These are phyloP conservation scores for Calonectria montana DNA, from an alignment of 2,329 filamentous ascomycete genomes.

Conservation along the genomic window DNA sequence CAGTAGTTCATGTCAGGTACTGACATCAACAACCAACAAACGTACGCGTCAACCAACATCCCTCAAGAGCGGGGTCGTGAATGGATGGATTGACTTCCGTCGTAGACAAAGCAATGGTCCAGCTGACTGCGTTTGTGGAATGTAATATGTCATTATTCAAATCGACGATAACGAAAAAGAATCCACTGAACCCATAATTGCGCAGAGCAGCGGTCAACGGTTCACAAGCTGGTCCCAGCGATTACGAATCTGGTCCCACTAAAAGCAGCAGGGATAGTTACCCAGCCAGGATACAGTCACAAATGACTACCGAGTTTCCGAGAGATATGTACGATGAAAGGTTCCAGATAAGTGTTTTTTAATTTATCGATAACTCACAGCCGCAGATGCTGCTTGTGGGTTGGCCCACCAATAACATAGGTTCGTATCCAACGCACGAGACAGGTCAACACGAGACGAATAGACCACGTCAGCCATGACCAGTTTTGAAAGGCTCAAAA, in stretches of 20 bases:
- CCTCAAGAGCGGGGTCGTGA: neutral
- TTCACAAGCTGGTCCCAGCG: neutral
- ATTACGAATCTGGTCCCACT: neutral
- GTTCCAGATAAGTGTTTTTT: neutral
- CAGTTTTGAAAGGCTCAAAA: neutral
- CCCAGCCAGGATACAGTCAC: neutral
- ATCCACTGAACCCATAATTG: too few relatives aligned
- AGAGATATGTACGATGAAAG: neutral
- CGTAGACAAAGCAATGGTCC: too few relatives aligned
- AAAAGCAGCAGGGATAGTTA: neutral
- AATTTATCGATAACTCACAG: neutral
- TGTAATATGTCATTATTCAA: neutral
- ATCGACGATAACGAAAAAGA: neutral
- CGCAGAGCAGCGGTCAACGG: neutral
- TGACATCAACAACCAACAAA: neutral
- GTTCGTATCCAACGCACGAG: neutral
- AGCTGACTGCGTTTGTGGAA: too few relatives aligned
- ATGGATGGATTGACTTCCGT: neutral
- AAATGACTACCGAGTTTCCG: neutral
- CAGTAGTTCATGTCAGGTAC: neutral
- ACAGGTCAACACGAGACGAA: neutral
- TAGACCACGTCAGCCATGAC: neutral
- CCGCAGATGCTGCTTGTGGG: neutral
- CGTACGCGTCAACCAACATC: neutral
- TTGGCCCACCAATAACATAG: neutral